These are phyloP conservation scores for Candida gorgasii DNA, from an alignment of 805 yeast species.

Conservation along the genomic window DNA sequence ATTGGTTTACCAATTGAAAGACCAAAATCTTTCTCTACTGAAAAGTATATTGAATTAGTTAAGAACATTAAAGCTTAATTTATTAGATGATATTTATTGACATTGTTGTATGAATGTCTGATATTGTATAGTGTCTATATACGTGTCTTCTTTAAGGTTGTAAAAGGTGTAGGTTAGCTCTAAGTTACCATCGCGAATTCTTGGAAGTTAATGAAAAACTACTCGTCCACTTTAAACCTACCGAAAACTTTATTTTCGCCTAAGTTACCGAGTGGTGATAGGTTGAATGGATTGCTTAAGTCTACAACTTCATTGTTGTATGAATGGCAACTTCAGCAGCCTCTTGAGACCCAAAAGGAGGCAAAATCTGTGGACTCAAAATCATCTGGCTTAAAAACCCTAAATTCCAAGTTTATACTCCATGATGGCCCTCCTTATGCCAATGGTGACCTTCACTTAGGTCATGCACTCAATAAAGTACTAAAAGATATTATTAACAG, in stretches of 20 bases:
- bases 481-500: constrained; percentile 84
- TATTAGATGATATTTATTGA: constrained; percentile 11
- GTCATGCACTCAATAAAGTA: constrained; percentile 90
- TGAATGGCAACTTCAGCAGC: constrained; percentile 47
- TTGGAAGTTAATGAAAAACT: constrained; percentile 19
- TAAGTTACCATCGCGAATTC: not conserved
- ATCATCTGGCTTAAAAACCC: constrained; percentile 16
- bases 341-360: too few species aligned
- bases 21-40: constrained; percentile 89
- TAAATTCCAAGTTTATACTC: constrained; percentile 50
- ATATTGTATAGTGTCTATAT: constrained; percentile 5
- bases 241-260: constrained; percentile 64
- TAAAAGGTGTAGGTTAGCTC: too few species aligned
- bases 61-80: constrained; percentile 33
- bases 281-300: constrained; percentile 42
- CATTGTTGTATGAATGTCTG: constrained; percentile 9
- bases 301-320: constrained; percentile 63
- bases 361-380: too few species aligned
- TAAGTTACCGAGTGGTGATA: constrained; percentile 51
- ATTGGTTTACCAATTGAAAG: constrained; percentile 80
- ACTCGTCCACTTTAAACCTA: constrained; percentile 55
- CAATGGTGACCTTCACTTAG: constrained; percentile 87
- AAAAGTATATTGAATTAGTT: constrained; percentile 84
- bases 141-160: too few species aligned
- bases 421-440: constrained; percentile 99